phyloP scores from a whole-genome alignment of 805 yeast species.

The Yarrowia sp. region DNA sequence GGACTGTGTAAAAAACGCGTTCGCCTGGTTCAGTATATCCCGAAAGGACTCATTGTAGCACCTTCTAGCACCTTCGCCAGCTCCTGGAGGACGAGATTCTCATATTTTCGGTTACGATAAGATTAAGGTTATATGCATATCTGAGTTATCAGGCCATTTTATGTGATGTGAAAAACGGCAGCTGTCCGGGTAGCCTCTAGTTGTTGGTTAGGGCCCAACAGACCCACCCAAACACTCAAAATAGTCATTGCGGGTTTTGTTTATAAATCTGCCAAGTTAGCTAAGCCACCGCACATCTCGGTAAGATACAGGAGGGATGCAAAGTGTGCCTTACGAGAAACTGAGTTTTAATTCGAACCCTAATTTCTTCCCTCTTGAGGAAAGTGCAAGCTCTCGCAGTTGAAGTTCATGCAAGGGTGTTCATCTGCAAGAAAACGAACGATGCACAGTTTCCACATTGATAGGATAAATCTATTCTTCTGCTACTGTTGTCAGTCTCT shows the following conservation, averaged over 20 bases:
- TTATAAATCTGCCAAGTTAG: neutral
- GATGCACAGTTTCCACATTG: too few species aligned
- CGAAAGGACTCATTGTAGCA: neutral
- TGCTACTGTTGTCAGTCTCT: too few species aligned
- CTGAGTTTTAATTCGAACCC: neutral
- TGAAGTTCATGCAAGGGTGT: neutral
- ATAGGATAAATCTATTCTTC: too few species aligned
- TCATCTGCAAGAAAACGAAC: neutral
- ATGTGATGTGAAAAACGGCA: neutral
- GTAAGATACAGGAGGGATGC: slow-evolving; percentile 1
- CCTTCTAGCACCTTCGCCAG: neutral
- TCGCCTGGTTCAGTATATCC: neutral
- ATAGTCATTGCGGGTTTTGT: neutral
- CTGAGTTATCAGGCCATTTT: slow-evolving; percentile 17
- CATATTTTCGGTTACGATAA: slow-evolving; percentile 15
- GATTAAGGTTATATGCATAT: slow-evolving; percentile 3
- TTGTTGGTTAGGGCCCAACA: neutral
- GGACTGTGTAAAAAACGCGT: neutral
- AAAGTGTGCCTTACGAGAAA: neutral
- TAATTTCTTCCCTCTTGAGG: neutral
- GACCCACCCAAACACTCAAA: neutral
- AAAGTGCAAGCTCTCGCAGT: neutral
- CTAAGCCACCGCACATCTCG: neutral
- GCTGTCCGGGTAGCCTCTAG: neutral
- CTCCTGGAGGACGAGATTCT: neutral